phyloP scores from a whole-genome alignment of 495 filamentous ascomycete genomes.

The Glarea lozoyensis region DNA sequence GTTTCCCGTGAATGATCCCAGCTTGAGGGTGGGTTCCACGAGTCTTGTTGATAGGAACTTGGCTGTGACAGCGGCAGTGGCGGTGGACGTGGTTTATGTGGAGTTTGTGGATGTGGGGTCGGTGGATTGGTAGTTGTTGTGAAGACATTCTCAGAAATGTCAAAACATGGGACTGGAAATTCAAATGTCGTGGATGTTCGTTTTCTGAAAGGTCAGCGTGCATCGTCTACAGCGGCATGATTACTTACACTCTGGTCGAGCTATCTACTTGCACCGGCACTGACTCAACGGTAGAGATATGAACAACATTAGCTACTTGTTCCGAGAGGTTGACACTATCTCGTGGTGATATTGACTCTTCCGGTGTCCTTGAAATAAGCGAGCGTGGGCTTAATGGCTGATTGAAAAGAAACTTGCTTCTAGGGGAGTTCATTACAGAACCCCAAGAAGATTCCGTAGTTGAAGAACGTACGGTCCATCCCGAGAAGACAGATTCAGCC shows the following conservation, averaged over 20 bases:
- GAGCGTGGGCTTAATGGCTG: constrained; percentile 30
- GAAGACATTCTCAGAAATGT: too few relatives aligned
- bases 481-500: constrained; percentile 32
- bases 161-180: too few relatives aligned
- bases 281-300: constrained; percentile 25
- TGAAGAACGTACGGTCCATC: constrained; percentile 28
- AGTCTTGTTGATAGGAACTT: too few relatives aligned
- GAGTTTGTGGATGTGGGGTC: too few relatives aligned
- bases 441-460: constrained; percentile 22
- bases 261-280: constrained; percentile 9
- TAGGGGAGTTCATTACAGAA: not conserved
- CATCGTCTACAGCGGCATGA: too few relatives aligned
- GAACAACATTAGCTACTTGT: constrained; percentile 24
- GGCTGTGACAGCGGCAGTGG: too few relatives aligned
- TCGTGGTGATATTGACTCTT: constrained; percentile 24
- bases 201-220: too few relatives aligned
- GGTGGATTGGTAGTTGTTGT: too few relatives aligned
- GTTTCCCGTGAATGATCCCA: too few relatives aligned
- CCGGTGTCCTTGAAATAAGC: constrained; percentile 28
- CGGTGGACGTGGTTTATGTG: too few relatives aligned
- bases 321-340: constrained; percentile 23
- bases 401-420: not conserved
- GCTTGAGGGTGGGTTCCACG: too few relatives aligned
- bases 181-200: too few relatives aligned
- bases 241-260: constrained; percentile 5